Evolutionary conservation across 2,329 filamentous ascomycete species (phyloP).

Genomic region (Elsinoe perseae): DNA sequence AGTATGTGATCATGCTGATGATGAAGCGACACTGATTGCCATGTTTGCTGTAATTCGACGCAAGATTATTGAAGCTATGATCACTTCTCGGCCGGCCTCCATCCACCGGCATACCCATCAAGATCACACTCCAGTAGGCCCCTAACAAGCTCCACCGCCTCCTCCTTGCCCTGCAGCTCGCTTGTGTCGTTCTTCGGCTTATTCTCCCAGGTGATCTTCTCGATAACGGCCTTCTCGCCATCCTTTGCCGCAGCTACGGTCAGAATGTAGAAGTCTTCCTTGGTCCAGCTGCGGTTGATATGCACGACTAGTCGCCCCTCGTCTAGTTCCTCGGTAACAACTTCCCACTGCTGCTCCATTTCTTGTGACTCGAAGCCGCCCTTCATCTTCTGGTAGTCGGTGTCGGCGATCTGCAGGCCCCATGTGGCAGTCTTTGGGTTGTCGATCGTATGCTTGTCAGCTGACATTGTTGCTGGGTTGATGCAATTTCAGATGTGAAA

Average conservation of each 20-base stretch:
- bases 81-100: constrained; percentile 2
- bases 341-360: constrained; percentile 7
- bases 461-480: background rate
- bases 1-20: background rate
- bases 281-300: constrained; percentile 6
- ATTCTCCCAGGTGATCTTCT: constrained; percentile 6
- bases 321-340: background rate
- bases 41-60: background rate
- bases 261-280: constrained; percentile 8
- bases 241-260: background rate
- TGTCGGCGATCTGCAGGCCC: background rate
- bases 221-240: background rate
- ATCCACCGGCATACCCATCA: background rate
- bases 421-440: constrained; percentile 2
- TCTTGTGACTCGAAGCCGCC: background rate
- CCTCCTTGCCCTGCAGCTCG: background rate
- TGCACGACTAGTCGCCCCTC: background rate
- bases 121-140: constrained; percentile 3
- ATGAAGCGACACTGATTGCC: background rate
- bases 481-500: background rate
- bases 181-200: background rate
- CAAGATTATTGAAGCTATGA: background rate
- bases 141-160: background rate
- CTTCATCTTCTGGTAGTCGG: background rate
- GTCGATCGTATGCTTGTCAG: background rate